Evolutionary conservation across 2,329 filamentous ascomycete species (phyloP).

Genomic region (Claviceps sp.): DNA sequence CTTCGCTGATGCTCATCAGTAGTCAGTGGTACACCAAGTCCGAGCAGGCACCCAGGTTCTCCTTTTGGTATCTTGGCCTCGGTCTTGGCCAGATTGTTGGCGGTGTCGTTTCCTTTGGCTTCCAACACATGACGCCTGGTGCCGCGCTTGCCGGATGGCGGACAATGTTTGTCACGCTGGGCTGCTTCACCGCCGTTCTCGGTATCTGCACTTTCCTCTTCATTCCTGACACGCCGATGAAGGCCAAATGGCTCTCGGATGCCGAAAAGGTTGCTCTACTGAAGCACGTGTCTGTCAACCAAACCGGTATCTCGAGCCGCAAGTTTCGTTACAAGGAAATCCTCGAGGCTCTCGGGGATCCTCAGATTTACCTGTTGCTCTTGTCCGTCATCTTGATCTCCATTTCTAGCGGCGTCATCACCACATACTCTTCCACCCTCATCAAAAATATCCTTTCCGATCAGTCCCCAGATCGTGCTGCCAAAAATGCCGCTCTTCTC

Average conservation of each 20-base stretch:
- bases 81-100: slow-evolving; percentile 49
- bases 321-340: slow-evolving; percentile 40
- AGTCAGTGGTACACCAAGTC: slow-evolving; percentile 49
- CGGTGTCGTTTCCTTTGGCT: slow-evolving; percentile 48
- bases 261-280: slow-evolving; percentile 35
- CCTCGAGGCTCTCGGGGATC: slow-evolving; percentile 35
- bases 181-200: slow-evolving; percentile 27
- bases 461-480: slow-evolving; percentile 5
- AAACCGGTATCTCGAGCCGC: slow-evolving; percentile 42
- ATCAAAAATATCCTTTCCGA: slow-evolving; percentile 34
- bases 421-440: slow-evolving; percentile 40
- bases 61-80: slow-evolving; percentile 47
- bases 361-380: slow-evolving; percentile 37
- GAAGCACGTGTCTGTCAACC: slow-evolving; percentile 41
- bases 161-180: slow-evolving; percentile 58
- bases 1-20: slow-evolving; percentile 46
- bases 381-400: slow-evolving; percentile 35
- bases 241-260: slow-evolving; percentile 30
- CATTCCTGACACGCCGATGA: slow-evolving; percentile 31
- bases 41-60: slow-evolving; percentile 45
- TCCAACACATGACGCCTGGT: slow-evolving; percentile 39
- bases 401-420: slow-evolving; percentile 39
- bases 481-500: slow-evolving; percentile 34
- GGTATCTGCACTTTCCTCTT: slow-evolving; percentile 20
- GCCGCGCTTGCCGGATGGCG: slow-evolving; percentile 50